Evolutionary conservation across 495 filamentous ascomycete genomes (phyloP).

Genomic region (Aspergillus homomorphus): DNA sequence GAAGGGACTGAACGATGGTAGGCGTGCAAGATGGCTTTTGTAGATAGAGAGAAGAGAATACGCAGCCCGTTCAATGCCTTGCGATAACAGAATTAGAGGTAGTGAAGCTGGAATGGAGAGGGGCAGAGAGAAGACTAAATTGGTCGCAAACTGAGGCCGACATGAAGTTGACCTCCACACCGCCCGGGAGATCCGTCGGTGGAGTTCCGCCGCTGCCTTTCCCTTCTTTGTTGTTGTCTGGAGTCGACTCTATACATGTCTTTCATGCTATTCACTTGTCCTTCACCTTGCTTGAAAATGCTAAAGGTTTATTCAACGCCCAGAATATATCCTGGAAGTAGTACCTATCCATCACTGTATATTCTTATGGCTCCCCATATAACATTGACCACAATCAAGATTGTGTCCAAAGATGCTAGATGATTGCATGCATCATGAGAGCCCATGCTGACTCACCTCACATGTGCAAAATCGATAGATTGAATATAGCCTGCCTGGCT

Average conservation of each 20-base stretch:
- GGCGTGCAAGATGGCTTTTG: background rate
- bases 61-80: background rate
- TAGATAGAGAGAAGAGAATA: background rate
- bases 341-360: too few relatives aligned
- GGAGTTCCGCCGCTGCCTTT: constrained; percentile 2
- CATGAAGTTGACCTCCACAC: constrained; percentile 4
- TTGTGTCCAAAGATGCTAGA: too few relatives aligned
- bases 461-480: too few relatives aligned
- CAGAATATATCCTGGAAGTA: too few relatives aligned
- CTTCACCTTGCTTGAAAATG: background rate
- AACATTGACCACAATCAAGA: too few relatives aligned
- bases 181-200: constrained; percentile 25
- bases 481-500: too few relatives aligned
- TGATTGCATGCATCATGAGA: too few relatives aligned
- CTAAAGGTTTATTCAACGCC: too few relatives aligned
- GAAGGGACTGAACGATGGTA: constrained; percentile 1
- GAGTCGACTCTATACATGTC: background rate
- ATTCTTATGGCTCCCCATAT: too few relatives aligned
- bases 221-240: too few relatives aligned
- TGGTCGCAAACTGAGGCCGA: constrained; percentile 7
- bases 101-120: background rate
- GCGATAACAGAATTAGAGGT: background rate
- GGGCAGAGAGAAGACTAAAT: background rate
- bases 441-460: too few relatives aligned
- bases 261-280: background rate